These are phyloP conservation scores for Ochetophila trinervis DNA, from an alignment of 306 rosid species.

Conservation along the genomic window DNA sequence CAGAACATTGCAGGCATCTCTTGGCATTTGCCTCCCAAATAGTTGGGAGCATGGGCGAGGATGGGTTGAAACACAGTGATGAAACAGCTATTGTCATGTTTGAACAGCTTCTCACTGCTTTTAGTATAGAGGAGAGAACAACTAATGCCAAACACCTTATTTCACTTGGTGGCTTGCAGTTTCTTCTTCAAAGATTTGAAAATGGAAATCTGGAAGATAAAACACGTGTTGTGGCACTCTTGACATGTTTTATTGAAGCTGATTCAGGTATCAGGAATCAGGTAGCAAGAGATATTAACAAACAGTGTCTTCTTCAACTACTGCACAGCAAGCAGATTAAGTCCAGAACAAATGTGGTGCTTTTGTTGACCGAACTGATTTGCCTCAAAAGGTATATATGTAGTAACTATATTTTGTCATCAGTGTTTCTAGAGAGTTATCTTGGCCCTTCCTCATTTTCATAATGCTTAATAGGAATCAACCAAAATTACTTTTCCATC, in stretches of 20 bases:
- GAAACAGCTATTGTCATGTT: conserved; percentile 44
- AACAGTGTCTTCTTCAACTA: conserved; percentile 53
- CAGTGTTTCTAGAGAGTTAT: too few relatives aligned
- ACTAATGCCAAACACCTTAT: conserved; percentile 51
- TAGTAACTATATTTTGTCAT: conserved; percentile 1
- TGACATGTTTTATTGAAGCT: conserved; percentile 47
- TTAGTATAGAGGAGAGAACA: conserved; percentile 43
- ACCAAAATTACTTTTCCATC: too few relatives aligned
- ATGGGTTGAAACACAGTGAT: conserved; percentile 26
- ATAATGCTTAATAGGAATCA: too few relatives aligned
- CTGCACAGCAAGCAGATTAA: conserved; percentile 51
- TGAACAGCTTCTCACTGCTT: conserved; percentile 45
- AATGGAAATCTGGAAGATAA: conserved; percentile 57
- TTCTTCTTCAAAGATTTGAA: conserved; percentile 55
- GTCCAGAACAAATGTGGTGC: conserved; percentile 43
- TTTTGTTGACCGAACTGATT: conserved; percentile 51
- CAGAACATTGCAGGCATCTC: conserved; percentile 44
- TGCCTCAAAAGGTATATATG: conserved; percentile 51
- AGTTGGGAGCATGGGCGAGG: conserved; percentile 26
- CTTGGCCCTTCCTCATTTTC: too few relatives aligned
- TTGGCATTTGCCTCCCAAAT: conserved; percentile 45
- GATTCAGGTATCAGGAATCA: conserved; percentile 48
- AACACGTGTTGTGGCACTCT: conserved; percentile 38
- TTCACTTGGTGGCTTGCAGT: conserved; percentile 48
- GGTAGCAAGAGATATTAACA: conserved; percentile 49